These are phyloP conservation scores for Fraxinus cuspidata DNA, from an alignment of 257 asterid genomes.

Conservation along the genomic window DNA sequence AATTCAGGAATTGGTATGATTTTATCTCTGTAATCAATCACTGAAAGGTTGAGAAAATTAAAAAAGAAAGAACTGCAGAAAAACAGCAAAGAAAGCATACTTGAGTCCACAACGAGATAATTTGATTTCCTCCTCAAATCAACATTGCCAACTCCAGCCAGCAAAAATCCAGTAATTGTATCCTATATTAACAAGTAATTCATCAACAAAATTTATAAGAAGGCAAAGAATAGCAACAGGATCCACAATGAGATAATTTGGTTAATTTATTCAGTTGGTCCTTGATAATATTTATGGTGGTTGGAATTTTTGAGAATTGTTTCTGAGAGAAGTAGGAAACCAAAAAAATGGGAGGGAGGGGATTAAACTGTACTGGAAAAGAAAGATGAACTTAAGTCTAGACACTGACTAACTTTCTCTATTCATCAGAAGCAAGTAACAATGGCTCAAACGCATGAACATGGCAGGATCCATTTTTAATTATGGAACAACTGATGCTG, in stretches of 20 bases:
- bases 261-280: not conserved
- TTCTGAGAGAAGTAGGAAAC: not conserved
- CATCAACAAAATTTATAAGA: conserved; percentile 19
- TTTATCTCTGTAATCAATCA: not conserved
- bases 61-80: conserved; percentile 8
- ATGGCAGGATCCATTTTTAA: not conserved
- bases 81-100: conserved; percentile 43
- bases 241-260: too few species aligned
- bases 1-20: not conserved
- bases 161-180: conserved; percentile 84
- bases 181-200: conserved; percentile 51
- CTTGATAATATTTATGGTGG: not conserved
- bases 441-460: not conserved
- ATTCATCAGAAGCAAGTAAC: not conserved
- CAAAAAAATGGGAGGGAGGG: not conserved
- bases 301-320: not conserved
- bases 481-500: not conserved
- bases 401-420: not conserved
- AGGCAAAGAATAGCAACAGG: not conserved
- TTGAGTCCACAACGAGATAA: conserved; percentile 89
- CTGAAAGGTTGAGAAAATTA: not conserved
- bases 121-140: conserved; percentile 93
- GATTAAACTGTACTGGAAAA: not conserved
- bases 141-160: conserved; percentile 98
- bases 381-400: not conserved